phyloP scores from a whole-genome alignment of 495 filamentous ascomycete species.

The Tuber indicum region DNA sequence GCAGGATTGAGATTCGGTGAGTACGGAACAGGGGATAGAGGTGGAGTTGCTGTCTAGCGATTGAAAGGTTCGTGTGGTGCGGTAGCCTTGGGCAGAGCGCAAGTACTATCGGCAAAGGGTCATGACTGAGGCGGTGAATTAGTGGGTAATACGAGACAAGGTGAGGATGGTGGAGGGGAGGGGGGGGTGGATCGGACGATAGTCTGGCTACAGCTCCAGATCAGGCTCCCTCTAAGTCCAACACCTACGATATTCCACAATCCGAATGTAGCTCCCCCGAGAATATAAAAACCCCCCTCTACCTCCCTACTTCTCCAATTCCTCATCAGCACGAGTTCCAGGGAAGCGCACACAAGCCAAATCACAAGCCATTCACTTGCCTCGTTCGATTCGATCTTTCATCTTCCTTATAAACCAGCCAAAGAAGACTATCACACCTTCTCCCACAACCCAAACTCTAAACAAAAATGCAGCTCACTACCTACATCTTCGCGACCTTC shows the following conservation, averaged over 20 bases:
- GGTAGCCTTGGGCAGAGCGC: not conserved
- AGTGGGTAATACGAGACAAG: not conserved
- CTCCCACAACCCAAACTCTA: not conserved
- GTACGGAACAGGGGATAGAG: not conserved
- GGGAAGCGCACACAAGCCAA: not conserved
- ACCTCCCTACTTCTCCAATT: not conserved
- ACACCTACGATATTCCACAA: not conserved
- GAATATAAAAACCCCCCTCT: not conserved
- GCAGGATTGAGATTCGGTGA: not conserved
- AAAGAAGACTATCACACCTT: not conserved
- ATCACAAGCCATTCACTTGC: not conserved
- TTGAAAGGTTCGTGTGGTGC: not conserved
- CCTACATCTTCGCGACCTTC: conserved; percentile 16
- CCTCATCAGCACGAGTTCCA: not conserved
- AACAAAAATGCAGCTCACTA: conserved; percentile 29
- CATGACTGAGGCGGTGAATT: not conserved
- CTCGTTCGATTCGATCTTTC: not conserved
- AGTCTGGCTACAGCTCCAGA: not conserved
- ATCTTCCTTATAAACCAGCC: not conserved
- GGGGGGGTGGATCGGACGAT: not conserved
- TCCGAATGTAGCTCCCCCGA: not conserved
- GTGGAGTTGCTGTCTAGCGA: not conserved
- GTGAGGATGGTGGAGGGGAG: not conserved
- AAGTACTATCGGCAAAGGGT: not conserved
- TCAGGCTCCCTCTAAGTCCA: not conserved